These are phyloP conservation scores for Neoascochyta sp. DNA, from an alignment of 2,329 filamentous ascomycete genomes.

Conservation along the genomic window DNA sequence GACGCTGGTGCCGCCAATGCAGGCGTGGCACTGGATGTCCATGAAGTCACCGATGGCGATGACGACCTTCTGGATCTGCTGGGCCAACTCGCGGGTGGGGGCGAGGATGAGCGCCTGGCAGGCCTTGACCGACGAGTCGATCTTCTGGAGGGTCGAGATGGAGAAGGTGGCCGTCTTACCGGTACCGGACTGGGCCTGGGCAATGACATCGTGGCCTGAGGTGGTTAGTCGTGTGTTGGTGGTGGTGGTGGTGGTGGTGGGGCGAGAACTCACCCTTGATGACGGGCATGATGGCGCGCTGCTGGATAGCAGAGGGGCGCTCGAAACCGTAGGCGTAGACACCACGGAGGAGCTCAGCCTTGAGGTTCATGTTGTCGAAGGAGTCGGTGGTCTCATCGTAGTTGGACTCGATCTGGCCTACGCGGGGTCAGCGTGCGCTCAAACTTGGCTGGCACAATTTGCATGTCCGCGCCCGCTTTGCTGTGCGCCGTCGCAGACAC, in stretches of 20 bases:
- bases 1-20: constrained; percentile 97
- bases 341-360: constrained; percentile 94
- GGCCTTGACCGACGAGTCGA: constrained; percentile 89
- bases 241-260: constrained; percentile 2
- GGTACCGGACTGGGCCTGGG: constrained; percentile 98
- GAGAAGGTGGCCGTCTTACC: constrained; percentile 99
- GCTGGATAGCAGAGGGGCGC: constrained; percentile 98
- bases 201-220: constrained; percentile 91
- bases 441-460: constrained; percentile 15
- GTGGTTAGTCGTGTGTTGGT: constrained; percentile 22
- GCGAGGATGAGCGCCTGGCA: constrained; percentile 98
- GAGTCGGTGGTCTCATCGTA: constrained; percentile 99
- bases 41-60: constrained; percentile 99
- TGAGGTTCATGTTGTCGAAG: constrained; percentile 97
- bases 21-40: constrained; percentile 98
- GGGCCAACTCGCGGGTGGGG: constrained; percentile 95
- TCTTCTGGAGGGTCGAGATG: constrained; percentile 97
- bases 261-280: constrained; percentile 76
- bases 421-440: constrained; percentile 15
- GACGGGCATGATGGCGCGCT: constrained; percentile 99
- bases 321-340: constrained; percentile 99
- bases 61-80: constrained; percentile 99
- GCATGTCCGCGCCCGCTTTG: constrained; percentile 4
- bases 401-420: constrained; percentile 99
- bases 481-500: constrained; percentile 9